phyloP scores from a whole-genome alignment of 2,329 filamentous ascomycete genomes.

The Fusarium sp. region DNA sequence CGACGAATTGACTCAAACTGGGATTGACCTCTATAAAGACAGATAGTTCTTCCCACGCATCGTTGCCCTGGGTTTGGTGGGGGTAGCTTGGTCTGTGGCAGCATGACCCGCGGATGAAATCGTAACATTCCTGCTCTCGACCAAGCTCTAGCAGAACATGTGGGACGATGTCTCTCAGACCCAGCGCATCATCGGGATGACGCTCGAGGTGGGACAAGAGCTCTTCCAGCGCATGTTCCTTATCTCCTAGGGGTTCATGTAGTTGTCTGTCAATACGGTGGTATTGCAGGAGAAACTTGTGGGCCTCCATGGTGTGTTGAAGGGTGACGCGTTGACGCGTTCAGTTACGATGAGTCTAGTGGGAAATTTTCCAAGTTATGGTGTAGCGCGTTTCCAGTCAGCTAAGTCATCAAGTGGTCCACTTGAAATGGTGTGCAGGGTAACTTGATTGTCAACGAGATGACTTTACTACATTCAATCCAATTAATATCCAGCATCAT shows the following conservation, averaged over 20 bases:
- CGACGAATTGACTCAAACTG: not conserved
- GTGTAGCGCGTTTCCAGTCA: too few relatives aligned
- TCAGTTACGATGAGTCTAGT: too few relatives aligned
- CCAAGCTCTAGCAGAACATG: not conserved
- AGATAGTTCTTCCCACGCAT: not conserved
- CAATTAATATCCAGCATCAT: too few relatives aligned
- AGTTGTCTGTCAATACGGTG: not conserved
- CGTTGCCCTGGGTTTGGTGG: too few relatives aligned
- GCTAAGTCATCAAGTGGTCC: too few relatives aligned
- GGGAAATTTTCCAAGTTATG: too few relatives aligned
- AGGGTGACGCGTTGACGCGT: too few relatives aligned
- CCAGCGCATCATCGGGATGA: not conserved
- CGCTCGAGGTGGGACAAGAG: not conserved
- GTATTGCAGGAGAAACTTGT: not conserved
- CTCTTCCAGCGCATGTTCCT: not conserved
- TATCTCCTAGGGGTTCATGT: not conserved
- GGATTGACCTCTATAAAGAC: accelerated
- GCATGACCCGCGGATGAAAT: not conserved
- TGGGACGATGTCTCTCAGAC: not conserved
- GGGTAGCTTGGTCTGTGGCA: too few relatives aligned
- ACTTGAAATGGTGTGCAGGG: too few relatives aligned
- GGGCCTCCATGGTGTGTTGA: not conserved
- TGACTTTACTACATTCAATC: too few relatives aligned
- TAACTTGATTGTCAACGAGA: too few relatives aligned
- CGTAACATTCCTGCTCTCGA: not conserved